Evolutionary conservation across 2,329 filamentous ascomycete genomes (phyloP).

Genomic region (Gyromitra esculenta): DNA sequence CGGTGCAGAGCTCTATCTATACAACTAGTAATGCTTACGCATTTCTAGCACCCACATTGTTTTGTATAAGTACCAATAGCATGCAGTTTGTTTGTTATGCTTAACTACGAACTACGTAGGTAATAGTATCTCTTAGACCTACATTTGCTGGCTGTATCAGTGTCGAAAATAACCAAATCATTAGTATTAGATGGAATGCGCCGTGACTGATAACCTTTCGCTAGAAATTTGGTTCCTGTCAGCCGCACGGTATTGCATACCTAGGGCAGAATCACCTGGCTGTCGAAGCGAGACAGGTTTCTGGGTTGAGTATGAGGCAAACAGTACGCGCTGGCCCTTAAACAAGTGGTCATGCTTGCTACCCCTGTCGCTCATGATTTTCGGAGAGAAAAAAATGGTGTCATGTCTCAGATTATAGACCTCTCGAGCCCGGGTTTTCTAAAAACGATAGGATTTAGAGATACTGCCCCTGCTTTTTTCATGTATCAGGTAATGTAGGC

Average conservation of each 20-base stretch:
- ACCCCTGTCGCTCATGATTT: constrained; percentile 23
- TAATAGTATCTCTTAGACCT: background rate
- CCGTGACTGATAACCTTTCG: constrained; percentile 5
- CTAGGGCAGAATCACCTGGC: background rate
- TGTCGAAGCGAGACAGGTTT: constrained; percentile 10
- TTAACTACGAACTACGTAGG: background rate
- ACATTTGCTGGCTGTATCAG: background rate
- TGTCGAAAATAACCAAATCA: background rate
- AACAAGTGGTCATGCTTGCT: constrained; percentile 9
- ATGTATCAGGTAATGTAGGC: constrained; percentile 31
- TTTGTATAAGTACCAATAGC: constrained; percentile 2
- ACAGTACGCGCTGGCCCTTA: constrained; percentile 2
- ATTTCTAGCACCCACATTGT: constrained; percentile 11
- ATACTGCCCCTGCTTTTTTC: constrained; percentile 13
- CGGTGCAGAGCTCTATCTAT: background rate
- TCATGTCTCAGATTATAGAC: constrained; percentile 36
- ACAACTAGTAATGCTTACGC: constrained; percentile 1
- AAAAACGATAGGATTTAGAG: constrained; percentile 31
- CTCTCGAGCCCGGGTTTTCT: constrained; percentile 14
- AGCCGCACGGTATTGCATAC: constrained; percentile 12
- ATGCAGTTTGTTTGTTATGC: constrained; percentile 2
- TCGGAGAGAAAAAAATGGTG: constrained; percentile 22
- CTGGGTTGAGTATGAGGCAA: background rate
- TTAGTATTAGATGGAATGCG: constrained; percentile 3
- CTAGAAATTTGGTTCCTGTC: background rate